Conservation (phyloP, 192 early-diverging fungal genomes). For the Coemansia sp. region DNA sequence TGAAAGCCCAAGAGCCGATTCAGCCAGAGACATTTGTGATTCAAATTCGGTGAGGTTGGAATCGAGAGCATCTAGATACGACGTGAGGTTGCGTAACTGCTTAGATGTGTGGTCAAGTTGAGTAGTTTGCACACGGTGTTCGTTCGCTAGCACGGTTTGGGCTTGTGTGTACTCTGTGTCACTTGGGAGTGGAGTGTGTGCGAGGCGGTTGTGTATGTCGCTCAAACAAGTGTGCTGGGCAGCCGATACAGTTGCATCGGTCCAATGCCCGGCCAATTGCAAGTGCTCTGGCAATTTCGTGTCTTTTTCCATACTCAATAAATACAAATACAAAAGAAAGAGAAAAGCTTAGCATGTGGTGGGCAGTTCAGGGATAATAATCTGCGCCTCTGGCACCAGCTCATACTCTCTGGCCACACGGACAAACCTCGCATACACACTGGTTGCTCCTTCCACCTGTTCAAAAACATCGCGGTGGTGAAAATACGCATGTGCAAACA, state of each 20-base stretch:
- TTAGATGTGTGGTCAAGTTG: too few species aligned
- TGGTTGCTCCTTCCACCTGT: constrained; percentile 76
- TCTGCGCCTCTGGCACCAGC: constrained; percentile 65
- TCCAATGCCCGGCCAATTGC: constrained; percentile 26
- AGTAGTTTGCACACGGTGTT: too few species aligned
- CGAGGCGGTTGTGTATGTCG: neutral
- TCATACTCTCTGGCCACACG: constrained; percentile 62
- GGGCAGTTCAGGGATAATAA: constrained; percentile 67
- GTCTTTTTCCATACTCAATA: neutral
- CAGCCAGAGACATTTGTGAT: constrained; percentile 16
- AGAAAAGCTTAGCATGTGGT: constrained; percentile 5
- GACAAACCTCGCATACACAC: constrained; percentile 73
- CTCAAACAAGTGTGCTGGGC: constrained; percentile 13
- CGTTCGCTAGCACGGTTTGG: too few species aligned
- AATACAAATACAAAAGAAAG: neutral
- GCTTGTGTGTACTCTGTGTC: too few species aligned
- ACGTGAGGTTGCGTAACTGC: too few species aligned
- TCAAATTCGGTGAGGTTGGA: constrained; percentile 20
- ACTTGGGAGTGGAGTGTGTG: too few species aligned
- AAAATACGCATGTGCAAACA: constrained; percentile 95
- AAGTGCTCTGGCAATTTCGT: constrained; percentile 18
- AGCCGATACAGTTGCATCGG: neutral
- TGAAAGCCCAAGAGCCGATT: constrained; percentile 27
- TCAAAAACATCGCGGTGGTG: constrained; percentile 90
- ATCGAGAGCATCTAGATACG: constrained; percentile 18